phyloP scores from a whole-genome alignment of 2,329 filamentous ascomycete genomes.

The Fusarium nodosum region DNA sequence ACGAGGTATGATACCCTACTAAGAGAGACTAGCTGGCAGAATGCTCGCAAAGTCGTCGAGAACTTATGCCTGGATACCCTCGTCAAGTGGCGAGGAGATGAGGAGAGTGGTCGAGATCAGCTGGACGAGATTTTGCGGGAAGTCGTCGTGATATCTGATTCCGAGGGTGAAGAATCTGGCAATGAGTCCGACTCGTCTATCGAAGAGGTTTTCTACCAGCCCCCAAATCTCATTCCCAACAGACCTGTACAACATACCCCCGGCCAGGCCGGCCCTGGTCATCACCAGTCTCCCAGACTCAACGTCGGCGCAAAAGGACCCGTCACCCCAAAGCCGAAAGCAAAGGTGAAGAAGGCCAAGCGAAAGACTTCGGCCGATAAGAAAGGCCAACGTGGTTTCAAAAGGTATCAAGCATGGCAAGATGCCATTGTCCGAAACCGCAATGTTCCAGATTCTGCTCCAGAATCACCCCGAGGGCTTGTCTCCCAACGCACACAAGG shows the following conservation, averaged over 20 bases:
- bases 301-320: constrained; percentile 25
- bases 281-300: constrained; percentile 38
- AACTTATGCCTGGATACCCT: constrained; percentile 72
- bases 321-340: constrained; percentile 40
- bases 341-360: constrained; percentile 50
- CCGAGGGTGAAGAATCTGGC: constrained; percentile 62
- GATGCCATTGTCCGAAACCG: constrained; percentile 54
- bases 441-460: constrained; percentile 20
- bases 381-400: constrained; percentile 61
- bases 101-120: constrained; percentile 76
- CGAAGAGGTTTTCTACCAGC: constrained; percentile 42
- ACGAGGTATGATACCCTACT: constrained; percentile 74
- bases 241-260: constrained; percentile 28
- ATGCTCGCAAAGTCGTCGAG: constrained; percentile 73
- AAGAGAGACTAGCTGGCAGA: constrained; percentile 69
- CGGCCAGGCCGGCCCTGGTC: constrained; percentile 34
- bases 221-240: constrained; percentile 16
- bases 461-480: constrained; percentile 32
- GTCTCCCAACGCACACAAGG: constrained; percentile 26
- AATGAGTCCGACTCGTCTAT: constrained; percentile 55
- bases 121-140: constrained; percentile 76
- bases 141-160: constrained; percentile 75
- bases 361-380: constrained; percentile 49
- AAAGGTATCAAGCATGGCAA: constrained; percentile 62
- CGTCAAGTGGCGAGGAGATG: constrained; percentile 79